Evolutionary conservation across 345 rosid species (phyloP).

Genomic region (Isatis tinctoria): DNA sequence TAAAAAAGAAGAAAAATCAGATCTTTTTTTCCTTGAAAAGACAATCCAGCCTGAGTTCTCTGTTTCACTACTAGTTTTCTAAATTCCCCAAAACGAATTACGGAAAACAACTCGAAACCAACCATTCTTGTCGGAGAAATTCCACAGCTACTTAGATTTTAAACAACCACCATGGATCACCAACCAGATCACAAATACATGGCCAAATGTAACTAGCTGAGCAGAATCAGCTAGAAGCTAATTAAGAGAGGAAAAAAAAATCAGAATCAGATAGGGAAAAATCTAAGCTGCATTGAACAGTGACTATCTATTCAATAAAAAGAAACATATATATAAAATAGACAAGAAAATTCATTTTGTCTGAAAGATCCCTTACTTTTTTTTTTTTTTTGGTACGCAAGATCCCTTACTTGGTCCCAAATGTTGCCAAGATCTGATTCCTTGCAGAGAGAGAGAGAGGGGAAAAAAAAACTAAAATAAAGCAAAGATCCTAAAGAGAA

Average conservation of each 20-base stretch:
- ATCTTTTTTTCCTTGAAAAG: neutral
- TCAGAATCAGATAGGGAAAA: neutral
- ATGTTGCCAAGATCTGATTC: neutral
- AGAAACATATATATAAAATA: neutral
- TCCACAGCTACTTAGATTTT: neutral
- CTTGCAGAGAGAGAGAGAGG: neutral
- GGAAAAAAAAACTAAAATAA: neutral
- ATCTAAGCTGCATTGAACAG: slow-evolving; percentile 21
- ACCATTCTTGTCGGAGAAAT: neutral
- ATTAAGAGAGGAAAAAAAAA: neutral
- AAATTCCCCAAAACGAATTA: neutral
- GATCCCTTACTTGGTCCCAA: slow-evolving; percentile 24
- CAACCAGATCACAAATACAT: slow-evolving; percentile 3
- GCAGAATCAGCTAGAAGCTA: neutral
- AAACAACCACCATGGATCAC: neutral
- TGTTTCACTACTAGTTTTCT: neutral
- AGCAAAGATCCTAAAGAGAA: slow-evolving; percentile 10
- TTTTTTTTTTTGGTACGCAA: no score
- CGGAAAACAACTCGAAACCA: neutral
- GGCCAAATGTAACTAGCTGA: slow-evolving; percentile 5
- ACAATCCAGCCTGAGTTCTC: neutral
- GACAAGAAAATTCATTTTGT: neutral
- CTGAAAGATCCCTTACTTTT: slow-evolving; percentile 23
- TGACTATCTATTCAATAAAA: neutral
- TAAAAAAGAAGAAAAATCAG: neutral